Percentiles rank a stretch among this genome's conserved stretches.
Evolutionary conservation across 495 filamentous ascomycete genomes (phyloP).

Genomic region (Xylaria bambusicola): DNA sequence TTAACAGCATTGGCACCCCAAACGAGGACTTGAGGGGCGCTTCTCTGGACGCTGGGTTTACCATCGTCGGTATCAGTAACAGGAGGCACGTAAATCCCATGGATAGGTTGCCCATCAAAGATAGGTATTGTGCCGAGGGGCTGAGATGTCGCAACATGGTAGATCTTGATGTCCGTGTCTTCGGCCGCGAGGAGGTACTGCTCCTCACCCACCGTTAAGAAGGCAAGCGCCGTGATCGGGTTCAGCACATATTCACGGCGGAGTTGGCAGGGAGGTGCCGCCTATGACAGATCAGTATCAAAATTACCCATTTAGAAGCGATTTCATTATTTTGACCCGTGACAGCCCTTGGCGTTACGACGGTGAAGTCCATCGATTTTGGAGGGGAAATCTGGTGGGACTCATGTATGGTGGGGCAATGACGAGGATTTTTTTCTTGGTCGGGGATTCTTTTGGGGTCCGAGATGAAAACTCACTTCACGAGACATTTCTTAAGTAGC

Average conservation of each 20-base stretch:
- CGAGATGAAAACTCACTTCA: constrained; percentile 25
- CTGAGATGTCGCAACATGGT: constrained; percentile 43
- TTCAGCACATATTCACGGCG: constrained; percentile 42
- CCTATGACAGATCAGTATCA: no score
- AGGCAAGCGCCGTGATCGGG: constrained; percentile 62
- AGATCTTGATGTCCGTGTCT: constrained; percentile 68
- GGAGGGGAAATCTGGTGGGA: background rate
- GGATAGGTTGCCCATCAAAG: constrained; percentile 67
- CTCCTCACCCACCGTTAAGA: constrained; percentile 37
- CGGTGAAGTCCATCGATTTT: background rate
- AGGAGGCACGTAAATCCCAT: constrained; percentile 59
- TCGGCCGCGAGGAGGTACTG: constrained; percentile 69
- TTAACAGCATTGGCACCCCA: constrained; percentile 58
- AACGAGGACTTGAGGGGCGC: constrained; percentile 40
- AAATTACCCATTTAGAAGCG: no score
- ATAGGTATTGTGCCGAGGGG: constrained; percentile 46
- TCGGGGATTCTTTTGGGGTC: no score
- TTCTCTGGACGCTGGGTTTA: background rate
- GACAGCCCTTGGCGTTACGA: no score
- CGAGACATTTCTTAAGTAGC: constrained; percentile 25
- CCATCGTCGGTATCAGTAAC: constrained; percentile 4
- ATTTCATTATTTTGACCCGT: no score
- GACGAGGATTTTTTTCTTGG: constrained; percentile 10
- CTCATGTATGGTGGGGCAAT: constrained; percentile 2
- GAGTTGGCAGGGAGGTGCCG: constrained; percentile 23